Conservation (phyloP, 139 green algal genomes). For the Chlamydomonas sp. region DNA sequence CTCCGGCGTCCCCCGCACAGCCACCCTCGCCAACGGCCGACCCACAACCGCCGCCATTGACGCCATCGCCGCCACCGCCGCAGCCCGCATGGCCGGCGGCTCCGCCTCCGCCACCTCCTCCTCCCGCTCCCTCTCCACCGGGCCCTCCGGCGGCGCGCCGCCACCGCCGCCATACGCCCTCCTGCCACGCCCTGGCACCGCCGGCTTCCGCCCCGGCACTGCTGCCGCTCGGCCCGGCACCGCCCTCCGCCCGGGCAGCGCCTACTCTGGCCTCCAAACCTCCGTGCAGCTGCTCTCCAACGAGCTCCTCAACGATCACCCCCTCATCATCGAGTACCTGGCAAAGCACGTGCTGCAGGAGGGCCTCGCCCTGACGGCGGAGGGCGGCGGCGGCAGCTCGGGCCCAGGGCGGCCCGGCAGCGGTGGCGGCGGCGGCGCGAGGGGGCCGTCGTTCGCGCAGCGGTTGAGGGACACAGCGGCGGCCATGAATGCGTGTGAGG, state of each 20-base stretch:
- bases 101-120: too few relatives aligned
- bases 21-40: too few relatives aligned
- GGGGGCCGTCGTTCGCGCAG: conserved; percentile 35
- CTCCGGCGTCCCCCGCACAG: too few relatives aligned
- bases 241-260: neutral
- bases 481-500: conserved; percentile 41
- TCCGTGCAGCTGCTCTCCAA: conserved; percentile 26
- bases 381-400: neutral
- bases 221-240: neutral
- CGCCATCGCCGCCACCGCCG: too few relatives aligned
- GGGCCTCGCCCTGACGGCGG: conserved; percentile 16
- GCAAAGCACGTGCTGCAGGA: conserved; percentile 51
- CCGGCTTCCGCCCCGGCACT: neutral
- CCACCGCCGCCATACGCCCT: neutral
- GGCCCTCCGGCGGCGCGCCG: neutral
- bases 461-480: conserved; percentile 43
- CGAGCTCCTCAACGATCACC: conserved; percentile 53
- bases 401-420: neutral
- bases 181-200: neutral
- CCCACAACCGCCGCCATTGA: too few relatives aligned
- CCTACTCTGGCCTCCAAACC: conserved; percentile 1
- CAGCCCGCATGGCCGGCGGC: too few relatives aligned
- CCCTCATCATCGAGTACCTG: conserved; percentile 54
- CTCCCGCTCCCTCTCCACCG: too few relatives aligned
- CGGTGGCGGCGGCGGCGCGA: neutral